These are phyloP conservation scores for Lunularia cruciata DNA, from an alignment of 225 moss, liverwort and hornwort genomes.

Conservation along the genomic window DNA sequence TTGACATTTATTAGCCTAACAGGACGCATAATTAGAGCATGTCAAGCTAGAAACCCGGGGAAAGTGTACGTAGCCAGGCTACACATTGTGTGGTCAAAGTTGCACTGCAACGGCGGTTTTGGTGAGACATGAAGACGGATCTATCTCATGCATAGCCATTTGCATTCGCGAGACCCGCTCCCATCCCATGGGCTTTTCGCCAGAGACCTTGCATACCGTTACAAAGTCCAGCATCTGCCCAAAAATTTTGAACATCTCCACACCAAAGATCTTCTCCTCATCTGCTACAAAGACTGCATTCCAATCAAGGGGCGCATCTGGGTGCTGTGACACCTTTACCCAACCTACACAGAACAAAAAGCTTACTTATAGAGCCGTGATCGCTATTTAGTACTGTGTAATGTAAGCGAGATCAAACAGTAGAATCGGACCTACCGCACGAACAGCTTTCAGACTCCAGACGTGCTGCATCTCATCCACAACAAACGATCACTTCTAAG, in stretches of 20 bases:
- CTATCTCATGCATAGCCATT: constrained; percentile 43
- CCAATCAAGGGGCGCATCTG: constrained; percentile 49
- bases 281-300: constrained; percentile 46
- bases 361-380: no score
- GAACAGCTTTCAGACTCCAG: no score
- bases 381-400: no score
- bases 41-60: neutral
- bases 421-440: no score
- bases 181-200: constrained; percentile 36
- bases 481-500: no score
- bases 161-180: constrained; percentile 45
- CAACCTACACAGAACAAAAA: constrained; percentile 27
- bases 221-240: constrained; percentile 47
- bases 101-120: constrained; percentile 43
- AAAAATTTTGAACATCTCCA: constrained; percentile 51
- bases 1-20: constrained; percentile 1
- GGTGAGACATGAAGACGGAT: constrained; percentile 44
- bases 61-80: neutral
- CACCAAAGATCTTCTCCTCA: constrained; percentile 43
- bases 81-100: constrained; percentile 20
- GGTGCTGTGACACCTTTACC: constrained; percentile 49
- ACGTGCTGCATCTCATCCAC: no score
- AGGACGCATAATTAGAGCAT: neutral
- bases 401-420: no score
- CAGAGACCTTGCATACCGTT: constrained; percentile 39